Base-by-base conservation (phyloP, 768 basidiomycete genomes). In the Sistotremastrum suecicum region DNA sequence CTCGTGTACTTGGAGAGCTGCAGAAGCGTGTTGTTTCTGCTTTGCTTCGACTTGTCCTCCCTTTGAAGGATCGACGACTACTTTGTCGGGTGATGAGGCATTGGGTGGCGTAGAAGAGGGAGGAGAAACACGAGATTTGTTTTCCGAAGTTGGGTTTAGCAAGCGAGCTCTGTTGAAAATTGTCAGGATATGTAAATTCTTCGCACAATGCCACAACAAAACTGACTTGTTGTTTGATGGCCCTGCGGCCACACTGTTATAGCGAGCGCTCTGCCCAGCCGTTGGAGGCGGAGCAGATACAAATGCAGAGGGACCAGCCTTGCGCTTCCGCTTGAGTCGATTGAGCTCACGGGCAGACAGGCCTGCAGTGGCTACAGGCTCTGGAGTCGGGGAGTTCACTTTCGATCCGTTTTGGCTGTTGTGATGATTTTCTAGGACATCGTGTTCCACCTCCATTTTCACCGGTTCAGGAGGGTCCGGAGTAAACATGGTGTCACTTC, bases 301-400 rank as follows among this genome's bases (percentile, higher is more conserved):
- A 53, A 88, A 88, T 1, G 83, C 85, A 33, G 79, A 67, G 56
- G 83, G 86, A 3, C 88, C 91, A 3, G 74, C 72, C 56, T 92
- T 95, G 46, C 92, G 83, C 59, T 98, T 98, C 31, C 95, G 75
- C 61, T 99, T 99, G 33, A 98, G 67, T 41, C 92, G 76, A 58
- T 95, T 95, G 33, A 85, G 77, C 62, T 98, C 94, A 45, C 95
- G 78, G 7, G 90, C 89, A 33, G 91, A 95, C 39, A 98, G 66
- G 5, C 72, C 74, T 20, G 20, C 20, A 20, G 20, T 20, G 5
- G 57, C 58, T 42, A 45, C 49, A 12, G 30, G 35, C 34, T 43
- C 39, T 34, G 20, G 40, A 20, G 49, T 42, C 30, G 53, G 37
- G 8, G 49, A 46, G 2, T 40, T 35, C 37, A 43, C 38, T 4